Evolutionary conservation across 306 rosid species (phyloP).

Genomic region (Styphnolobium japonicum): DNA sequence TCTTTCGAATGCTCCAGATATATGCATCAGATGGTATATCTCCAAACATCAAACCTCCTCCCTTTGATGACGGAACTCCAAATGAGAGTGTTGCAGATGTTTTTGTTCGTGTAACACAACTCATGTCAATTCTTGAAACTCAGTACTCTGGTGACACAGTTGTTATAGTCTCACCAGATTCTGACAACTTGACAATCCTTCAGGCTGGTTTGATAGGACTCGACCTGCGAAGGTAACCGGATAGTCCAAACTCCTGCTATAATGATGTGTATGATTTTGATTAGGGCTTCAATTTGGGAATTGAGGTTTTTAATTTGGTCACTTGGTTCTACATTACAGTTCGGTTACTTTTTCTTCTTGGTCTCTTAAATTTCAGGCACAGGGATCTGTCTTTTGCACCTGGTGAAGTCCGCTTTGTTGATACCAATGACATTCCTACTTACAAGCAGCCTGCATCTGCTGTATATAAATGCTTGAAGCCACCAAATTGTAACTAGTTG

Average conservation of each 20-base stretch:
- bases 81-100: conserved; percentile 92
- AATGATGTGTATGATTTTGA: neutral
- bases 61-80: conserved; percentile 79
- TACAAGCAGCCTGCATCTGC: conserved; percentile 91
- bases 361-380: conserved; percentile 59
- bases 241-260: neutral
- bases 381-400: conserved; percentile 78
- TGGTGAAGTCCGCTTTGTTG: conserved; percentile 92
- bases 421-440: conserved; percentile 65
- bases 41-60: conserved; percentile 70
- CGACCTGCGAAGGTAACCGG: conserved; percentile 70
- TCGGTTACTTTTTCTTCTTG: neutral
- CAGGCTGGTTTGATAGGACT: conserved; percentile 89
- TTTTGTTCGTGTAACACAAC: conserved; percentile 84
- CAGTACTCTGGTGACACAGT: conserved; percentile 80
- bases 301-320: neutral
- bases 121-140: conserved; percentile 94
- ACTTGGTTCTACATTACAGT: neutral
- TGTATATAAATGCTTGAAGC: conserved; percentile 76
- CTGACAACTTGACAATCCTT: conserved; percentile 81
- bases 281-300: neutral
- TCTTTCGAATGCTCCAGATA: conserved; percentile 44
- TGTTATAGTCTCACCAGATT: conserved; percentile 87
- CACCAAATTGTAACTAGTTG: conserved; percentile 67
- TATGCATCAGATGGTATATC: conserved; percentile 79